Evolutionary conservation across 164 flowering plant species (phyloP), one percentile per base, ranked within the genome.

Genomic region (Stephania cephalantha): DNA sequence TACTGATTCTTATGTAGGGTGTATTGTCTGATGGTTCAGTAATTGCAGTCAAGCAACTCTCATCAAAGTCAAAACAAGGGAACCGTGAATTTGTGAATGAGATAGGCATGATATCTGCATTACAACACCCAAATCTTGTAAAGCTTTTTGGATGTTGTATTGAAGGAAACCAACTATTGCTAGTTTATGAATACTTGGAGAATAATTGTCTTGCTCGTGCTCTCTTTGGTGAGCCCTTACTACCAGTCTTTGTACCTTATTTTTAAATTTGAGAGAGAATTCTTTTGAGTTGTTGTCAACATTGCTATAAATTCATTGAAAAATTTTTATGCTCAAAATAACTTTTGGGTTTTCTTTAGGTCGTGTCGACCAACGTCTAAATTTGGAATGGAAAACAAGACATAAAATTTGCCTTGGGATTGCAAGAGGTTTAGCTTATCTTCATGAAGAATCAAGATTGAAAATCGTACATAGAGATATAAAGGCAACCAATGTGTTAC

Each of bases 391-490:
- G 94, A 79, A 78, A 18, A 87, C 87, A 69, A 87, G 94, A 74
- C 73, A 74, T 46, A 86, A 79, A 75, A 88, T 90, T 22, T 90
- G 91, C 72, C 50, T 87, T 61, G 89, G 85, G 8, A 84, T 88
- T 75, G 91, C 94, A n/a, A 82, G 78, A 73, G 94, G 94, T 10
- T 77, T 90, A 70, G 88, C 89, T 18, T 90, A 81, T 79, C 90
- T 90, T 25, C 94, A 90, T 73, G 94, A 87, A 67, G 94, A 88
- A 66, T 90, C 94, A 30, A 83, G 84, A 69, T 61, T 90, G 80
- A 90, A 87, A 78, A 87, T 90, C 52, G 89, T 90, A 22, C 94
- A 90, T 68, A 81, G 94, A 77, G 94, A 90, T 80, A 90, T 90
- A 63, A 90, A 90, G 77, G 87, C 91, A 0, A 88, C 90, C 12